Evolutionary conservation across 2,329 filamentous ascomycete species (phyloP).

Genomic region (Pseudogymnoascus sp.): DNA sequence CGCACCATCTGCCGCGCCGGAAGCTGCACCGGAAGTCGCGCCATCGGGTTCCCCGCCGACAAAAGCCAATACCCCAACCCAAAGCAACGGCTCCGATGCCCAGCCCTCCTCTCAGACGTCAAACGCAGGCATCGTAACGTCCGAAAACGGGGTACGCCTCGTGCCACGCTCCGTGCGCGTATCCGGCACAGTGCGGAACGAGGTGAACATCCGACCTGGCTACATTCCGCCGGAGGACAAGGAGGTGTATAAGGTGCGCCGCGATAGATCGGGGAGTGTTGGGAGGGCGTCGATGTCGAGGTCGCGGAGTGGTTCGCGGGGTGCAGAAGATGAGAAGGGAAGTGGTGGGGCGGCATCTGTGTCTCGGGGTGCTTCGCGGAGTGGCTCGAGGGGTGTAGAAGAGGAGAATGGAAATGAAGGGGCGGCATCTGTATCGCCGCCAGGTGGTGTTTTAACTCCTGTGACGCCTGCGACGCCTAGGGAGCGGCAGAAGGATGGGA

Average conservation of each 20-base stretch:
- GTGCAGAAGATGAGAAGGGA: background rate
- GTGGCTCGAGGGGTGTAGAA: background rate
- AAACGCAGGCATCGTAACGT: slow-evolving; percentile 63
- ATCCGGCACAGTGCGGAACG: slow-evolving; percentile 77
- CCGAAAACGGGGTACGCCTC: slow-evolving; percentile 64
- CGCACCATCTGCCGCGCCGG: background rate
- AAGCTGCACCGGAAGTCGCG: background rate
- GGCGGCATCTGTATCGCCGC: background rate
- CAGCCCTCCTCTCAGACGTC: background rate
- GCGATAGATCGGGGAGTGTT: background rate
- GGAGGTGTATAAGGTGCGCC: slow-evolving; percentile 79
- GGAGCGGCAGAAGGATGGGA: background rate
- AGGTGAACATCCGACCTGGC: slow-evolving; percentile 82
- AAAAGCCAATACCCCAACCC: background rate
- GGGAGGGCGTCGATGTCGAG: background rate
- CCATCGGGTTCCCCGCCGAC: background rate
- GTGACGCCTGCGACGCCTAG: background rate
- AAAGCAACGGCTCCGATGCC: background rate
- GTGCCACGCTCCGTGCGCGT: slow-evolving; percentile 77
- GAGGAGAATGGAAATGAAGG: background rate
- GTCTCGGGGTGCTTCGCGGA: background rate
- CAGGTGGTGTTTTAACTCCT: background rate
- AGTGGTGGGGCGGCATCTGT: background rate
- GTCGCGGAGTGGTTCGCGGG: background rate
- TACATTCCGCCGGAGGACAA: slow-evolving; percentile 89